These are phyloP conservation scores for Colletotrichum spinosum DNA, from an alignment of 2,329 filamentous ascomycete genomes.

Conservation along the genomic window DNA sequence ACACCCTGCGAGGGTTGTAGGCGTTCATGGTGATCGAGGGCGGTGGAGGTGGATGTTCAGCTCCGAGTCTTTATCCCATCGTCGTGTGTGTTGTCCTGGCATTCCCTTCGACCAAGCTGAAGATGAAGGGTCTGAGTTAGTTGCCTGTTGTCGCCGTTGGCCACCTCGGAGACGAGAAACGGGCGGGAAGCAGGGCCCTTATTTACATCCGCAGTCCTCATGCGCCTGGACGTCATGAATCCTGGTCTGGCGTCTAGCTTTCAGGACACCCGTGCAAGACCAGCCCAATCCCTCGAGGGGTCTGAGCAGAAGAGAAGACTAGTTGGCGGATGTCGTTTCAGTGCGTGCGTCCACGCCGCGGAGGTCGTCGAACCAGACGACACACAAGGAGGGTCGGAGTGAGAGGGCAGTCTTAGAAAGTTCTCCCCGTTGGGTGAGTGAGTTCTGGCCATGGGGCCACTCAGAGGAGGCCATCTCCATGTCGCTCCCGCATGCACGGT, in stretches of 20 bases:
- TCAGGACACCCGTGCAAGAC: constrained; percentile 7
- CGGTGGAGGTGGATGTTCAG: neutral
- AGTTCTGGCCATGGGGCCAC: constrained; percentile 14
- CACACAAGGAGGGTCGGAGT: neutral
- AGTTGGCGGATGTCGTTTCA: constrained; percentile 30
- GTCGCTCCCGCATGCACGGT: constrained; percentile 16
- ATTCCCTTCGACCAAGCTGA: too few species aligned
- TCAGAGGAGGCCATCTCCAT: constrained; percentile 17
- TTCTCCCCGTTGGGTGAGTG: neutral
- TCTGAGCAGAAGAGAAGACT: constrained; percentile 23
- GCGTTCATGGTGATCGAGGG: constrained; percentile 28
- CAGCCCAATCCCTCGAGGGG: constrained; percentile 28
- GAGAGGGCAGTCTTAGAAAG: neutral
- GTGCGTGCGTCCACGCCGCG: constrained; percentile 27
- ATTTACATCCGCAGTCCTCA: constrained; percentile 18
- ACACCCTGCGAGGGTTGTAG: constrained; percentile 36
- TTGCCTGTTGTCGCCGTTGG: too few species aligned
- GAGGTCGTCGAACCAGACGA: constrained; percentile 18
- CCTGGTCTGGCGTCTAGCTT: constrained; percentile 18
- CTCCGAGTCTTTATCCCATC: constrained; percentile 15
- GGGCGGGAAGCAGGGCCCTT: constrained; percentile 20
- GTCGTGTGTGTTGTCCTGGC: too few species aligned
- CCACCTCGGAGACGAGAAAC: rapidly evolving
- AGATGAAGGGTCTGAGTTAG: too few species aligned
- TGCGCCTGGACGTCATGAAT: constrained; percentile 20